A percentile compares a stretch with the other conserved stretches of the same genome.
phyloP scores from a whole-genome alignment of 129 eudicot genomes.

The Lonicera japonica region DNA sequence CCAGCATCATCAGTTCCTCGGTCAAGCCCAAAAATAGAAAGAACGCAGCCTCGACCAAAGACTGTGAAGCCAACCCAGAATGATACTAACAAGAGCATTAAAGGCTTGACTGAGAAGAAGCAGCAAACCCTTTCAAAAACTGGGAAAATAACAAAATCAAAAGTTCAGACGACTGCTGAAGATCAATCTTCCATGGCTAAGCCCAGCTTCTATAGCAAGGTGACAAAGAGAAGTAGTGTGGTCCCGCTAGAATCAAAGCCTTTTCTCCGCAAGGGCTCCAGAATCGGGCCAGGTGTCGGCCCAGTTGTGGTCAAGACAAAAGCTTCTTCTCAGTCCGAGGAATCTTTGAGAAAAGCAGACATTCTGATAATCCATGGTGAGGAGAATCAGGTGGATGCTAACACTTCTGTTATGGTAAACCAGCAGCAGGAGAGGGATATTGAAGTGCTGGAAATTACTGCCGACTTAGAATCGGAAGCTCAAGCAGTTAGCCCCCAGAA shows the following conservation, averaged over 20 bases:
- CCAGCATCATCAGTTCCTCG: constrained; percentile 42
- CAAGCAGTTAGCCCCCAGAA: constrained; percentile 21
- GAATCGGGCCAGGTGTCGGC: constrained; percentile 34
- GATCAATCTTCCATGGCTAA: constrained; percentile 44
- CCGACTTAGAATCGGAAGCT: constrained; percentile 21
- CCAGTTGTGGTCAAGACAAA: constrained; percentile 39
- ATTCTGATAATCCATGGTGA: constrained; percentile 17
- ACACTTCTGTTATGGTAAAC: constrained; percentile 28
- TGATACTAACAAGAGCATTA: constrained; percentile 38
- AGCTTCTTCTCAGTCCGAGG: constrained; percentile 30
- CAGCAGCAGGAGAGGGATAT: constrained; percentile 29
- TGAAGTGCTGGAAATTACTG: constrained; percentile 19
- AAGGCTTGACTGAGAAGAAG: constrained; percentile 40
- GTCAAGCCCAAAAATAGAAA: constrained; percentile 45
- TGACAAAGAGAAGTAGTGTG: constrained; percentile 70
- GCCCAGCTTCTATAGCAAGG: constrained; percentile 61
- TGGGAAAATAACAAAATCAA: constrained; percentile 40
- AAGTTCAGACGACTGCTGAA: constrained; percentile 33
- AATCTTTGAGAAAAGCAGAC: constrained; percentile 29
- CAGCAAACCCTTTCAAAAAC: constrained; percentile 34
- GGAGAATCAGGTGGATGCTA: constrained; percentile 29
- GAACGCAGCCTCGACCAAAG: constrained; percentile 32
- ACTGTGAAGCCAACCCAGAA: constrained; percentile 32
- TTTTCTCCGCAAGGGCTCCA: constrained; percentile 71
- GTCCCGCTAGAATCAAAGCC: constrained; percentile 92